phyloP scores from a whole-genome alignment of 2,329 filamentous ascomycete genomes.

The Knoxdaviesia proteae region DNA sequence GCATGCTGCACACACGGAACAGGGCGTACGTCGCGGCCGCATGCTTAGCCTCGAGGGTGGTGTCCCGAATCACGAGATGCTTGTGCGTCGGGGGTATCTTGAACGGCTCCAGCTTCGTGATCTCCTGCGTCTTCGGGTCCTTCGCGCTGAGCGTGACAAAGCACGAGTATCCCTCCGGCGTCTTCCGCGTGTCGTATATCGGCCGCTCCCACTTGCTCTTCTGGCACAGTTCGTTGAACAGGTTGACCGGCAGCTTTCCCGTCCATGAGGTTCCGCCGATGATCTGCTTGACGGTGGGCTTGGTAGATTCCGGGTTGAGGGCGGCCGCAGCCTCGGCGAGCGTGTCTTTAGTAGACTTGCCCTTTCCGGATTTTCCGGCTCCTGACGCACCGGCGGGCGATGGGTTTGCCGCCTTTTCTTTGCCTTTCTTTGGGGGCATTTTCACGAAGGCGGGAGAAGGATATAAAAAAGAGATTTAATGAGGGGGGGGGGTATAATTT shows the following conservation, averaged over 20 bases:
- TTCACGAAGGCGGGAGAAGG: too few relatives aligned
- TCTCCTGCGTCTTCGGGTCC: conserved; percentile 68
- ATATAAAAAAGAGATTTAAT: too few relatives aligned
- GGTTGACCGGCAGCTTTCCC: conserved; percentile 82
- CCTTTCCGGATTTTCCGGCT: too few relatives aligned
- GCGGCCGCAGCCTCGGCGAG: conserved; percentile 1
- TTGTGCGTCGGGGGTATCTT: conserved; percentile 59
- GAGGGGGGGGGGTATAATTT: too few relatives aligned
- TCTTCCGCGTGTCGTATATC: conserved; percentile 68
- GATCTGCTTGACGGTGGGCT: conserved; percentile 52
- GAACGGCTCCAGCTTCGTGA: conserved; percentile 57
- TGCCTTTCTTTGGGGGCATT: too few relatives aligned
- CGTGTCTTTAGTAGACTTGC: conserved; percentile 1
- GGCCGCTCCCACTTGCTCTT: conserved; percentile 91
- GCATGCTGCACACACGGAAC: conserved; percentile 84
- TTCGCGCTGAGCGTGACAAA: conserved; percentile 57
- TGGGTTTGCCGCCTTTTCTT: too few relatives aligned
- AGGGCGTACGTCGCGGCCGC: conserved; percentile 83
- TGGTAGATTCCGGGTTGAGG: conserved; percentile 21
- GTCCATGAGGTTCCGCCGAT: conserved; percentile 96
- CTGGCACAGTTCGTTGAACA: conserved; percentile 85
- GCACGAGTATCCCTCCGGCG: conserved; percentile 53
- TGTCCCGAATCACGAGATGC: conserved; percentile 54
- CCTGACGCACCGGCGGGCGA: too few relatives aligned
- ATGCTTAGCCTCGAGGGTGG: conserved; percentile 76